Conservation (phyloP, 2,329 filamentous ascomycete genomes). For the Ustulina deusta region DNA sequence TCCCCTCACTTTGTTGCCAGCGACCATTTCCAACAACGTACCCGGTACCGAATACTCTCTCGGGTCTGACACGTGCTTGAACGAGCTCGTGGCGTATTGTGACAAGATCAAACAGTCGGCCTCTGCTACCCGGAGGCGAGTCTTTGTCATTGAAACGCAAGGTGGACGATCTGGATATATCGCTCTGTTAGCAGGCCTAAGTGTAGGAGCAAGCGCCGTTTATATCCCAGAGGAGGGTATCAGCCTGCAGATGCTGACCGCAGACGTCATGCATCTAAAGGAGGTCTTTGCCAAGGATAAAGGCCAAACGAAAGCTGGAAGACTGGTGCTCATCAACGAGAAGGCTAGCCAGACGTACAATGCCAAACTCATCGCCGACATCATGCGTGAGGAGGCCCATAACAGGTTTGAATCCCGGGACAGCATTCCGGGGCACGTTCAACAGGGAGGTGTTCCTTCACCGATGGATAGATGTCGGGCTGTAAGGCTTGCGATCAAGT, state of each 20-base stretch:
- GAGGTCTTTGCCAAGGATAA: slow-evolving; percentile 86
- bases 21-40: slow-evolving; percentile 99
- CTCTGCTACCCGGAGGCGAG: slow-evolving; percentile 89
- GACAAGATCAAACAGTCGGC: slow-evolving; percentile 98
- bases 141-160: slow-evolving; percentile 98
- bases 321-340: slow-evolving; percentile 96
- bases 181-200: slow-evolving; percentile 87
- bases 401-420: slow-evolving; percentile 93
- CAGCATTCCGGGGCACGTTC: slow-evolving; percentile 92
- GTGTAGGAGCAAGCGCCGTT: slow-evolving; percentile 91
- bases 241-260: slow-evolving; percentile 89
- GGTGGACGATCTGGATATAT: slow-evolving; percentile 95
- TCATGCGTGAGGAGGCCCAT: slow-evolving; percentile 92
- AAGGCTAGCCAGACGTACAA: slow-evolving; percentile 90
- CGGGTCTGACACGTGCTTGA: slow-evolving; percentile 95
- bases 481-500: slow-evolving; percentile 91
- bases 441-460: slow-evolving; percentile 92
- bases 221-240: slow-evolving; percentile 98
- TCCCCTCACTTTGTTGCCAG: slow-evolving; percentile 89
- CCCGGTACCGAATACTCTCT: slow-evolving; percentile 97
- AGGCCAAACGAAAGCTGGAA: slow-evolving; percentile 89
- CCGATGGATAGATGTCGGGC: slow-evolving; percentile 97
- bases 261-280: slow-evolving; percentile 90
- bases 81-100: slow-evolving; percentile 93
- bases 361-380: slow-evolving; percentile 92